Percentiles rank a stretch among this genome's conserved stretches.
phyloP scores from a whole-genome alignment of 75 land plant species.

The Selaginella moellendorffii region DNA sequence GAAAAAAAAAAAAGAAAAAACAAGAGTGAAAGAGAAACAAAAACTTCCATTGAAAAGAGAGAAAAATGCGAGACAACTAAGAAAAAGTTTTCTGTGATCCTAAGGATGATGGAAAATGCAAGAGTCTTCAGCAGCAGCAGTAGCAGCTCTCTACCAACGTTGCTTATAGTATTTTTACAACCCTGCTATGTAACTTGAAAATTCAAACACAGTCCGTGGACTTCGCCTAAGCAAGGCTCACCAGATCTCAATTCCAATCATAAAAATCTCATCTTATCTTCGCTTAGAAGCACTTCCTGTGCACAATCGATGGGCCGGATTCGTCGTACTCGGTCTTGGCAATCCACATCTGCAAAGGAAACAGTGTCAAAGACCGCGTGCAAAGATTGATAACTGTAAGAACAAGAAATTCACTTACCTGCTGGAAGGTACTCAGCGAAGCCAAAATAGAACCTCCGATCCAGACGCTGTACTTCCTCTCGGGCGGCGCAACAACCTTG shows the following conservation, averaged over 20 bases:
- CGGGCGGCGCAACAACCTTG: conserved; percentile 41
- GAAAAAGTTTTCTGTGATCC: too few relatives aligned
- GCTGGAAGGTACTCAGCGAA: conserved; percentile 55
- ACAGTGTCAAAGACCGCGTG: background rate
- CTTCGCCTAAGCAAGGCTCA: background rate
- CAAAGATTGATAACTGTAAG: background rate
- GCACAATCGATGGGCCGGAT: conserved; percentile 21
- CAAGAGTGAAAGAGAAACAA: too few relatives aligned
- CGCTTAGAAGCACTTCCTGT: conserved; percentile 21
- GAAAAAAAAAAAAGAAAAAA: too few relatives aligned
- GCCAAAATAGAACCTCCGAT: conserved; percentile 63
- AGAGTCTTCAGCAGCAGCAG: too few relatives aligned
- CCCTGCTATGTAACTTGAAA: background rate
- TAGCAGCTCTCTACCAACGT: too few relatives aligned
- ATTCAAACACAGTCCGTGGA: conserved; percentile 1
- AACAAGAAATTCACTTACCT: conserved; percentile 18
- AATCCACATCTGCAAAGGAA: conserved; percentile 24
- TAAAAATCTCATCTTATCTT: background rate
- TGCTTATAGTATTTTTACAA: conserved; percentile 1
- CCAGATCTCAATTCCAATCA: background rate
- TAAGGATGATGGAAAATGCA: too few relatives aligned
- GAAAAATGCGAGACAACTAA: too few relatives aligned
- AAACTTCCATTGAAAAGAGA: too few relatives aligned
- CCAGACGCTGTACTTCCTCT: conserved; percentile 62
- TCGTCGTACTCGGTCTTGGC: conserved; percentile 24